Conservation (phyloP, 306 rosid genomes). For the Hippophae gyantsensis region DNA sequence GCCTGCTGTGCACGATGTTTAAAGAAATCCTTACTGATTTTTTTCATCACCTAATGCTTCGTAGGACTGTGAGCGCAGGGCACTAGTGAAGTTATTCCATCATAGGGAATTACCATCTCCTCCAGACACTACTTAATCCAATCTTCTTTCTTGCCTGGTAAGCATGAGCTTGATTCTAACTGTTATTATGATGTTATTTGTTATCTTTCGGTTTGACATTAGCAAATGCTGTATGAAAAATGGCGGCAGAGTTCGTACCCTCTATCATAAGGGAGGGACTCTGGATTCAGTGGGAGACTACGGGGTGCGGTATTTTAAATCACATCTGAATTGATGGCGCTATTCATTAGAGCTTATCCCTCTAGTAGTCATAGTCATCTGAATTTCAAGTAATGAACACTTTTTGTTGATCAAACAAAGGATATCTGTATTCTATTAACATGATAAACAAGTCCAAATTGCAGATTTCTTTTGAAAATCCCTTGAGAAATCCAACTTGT, state of each 20-base stretch:
- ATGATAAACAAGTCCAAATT: no score
- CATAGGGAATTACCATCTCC: constrained; percentile 52
- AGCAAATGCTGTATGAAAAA: no score
- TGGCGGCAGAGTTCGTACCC: no score
- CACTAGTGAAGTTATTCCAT: constrained; percentile 68
- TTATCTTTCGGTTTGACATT: no score
- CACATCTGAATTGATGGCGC: no score
- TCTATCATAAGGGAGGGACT: no score
- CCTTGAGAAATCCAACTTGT: neutral
- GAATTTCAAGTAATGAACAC: neutral
- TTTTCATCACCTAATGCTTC: constrained; percentile 8
- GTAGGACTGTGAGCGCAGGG: constrained; percentile 95
- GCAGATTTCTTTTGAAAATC: neutral
- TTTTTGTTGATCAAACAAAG: neutral
- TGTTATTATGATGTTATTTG: no score
- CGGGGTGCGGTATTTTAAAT: no score
- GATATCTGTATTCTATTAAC: neutral
- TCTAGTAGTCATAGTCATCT: neutral
- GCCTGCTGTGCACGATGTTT: neutral
- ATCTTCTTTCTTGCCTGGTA: constrained; percentile 5
- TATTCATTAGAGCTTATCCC: no score
- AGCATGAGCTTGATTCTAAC: constrained; percentile 4
- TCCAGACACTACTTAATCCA: constrained; percentile 30
- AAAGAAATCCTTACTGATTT: no score
- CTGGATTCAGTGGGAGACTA: no score